Evolutionary conservation across 768 basidiomycete genomes (phyloP).

Genomic region (Suillus ampliporus): DNA sequence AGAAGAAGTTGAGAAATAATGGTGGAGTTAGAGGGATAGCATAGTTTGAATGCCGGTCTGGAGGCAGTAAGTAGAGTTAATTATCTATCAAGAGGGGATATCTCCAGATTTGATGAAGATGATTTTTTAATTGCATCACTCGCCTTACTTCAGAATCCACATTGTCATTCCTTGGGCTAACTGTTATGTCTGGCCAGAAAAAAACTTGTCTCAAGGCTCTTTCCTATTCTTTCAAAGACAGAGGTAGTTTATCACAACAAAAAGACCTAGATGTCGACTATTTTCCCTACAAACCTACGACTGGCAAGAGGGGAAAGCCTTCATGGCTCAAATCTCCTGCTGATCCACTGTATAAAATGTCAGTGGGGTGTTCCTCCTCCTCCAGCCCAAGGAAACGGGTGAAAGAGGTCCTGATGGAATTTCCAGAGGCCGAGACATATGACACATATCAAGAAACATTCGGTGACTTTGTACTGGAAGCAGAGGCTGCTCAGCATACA

Average conservation of each 20-base stretch:
- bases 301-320: not conserved
- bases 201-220: not conserved
- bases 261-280: not conserved
- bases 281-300: not conserved
- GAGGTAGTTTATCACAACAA: not conserved
- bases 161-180: not conserved
- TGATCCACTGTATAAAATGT: not conserved
- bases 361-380: not conserved
- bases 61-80: not conserved
- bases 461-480: not conserved
- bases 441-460: not conserved
- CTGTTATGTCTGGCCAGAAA: not conserved
- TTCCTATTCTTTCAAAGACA: slow-evolving; percentile 4
- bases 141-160: not conserved
- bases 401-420: not conserved
- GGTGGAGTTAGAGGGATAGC: not conserved
- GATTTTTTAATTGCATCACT: not conserved
- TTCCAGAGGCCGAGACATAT: not conserved
- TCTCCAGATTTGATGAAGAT: not conserved
- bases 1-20: not conserved
- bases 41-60: too few relatives aligned
- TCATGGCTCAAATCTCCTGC: not conserved
- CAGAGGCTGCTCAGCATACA: not conserved
- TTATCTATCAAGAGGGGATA: not conserved
- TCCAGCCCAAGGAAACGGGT: not conserved